phyloP scores from a whole-genome alignment of 2,329 filamentous ascomycete species.

The Penicillium freii region DNA sequence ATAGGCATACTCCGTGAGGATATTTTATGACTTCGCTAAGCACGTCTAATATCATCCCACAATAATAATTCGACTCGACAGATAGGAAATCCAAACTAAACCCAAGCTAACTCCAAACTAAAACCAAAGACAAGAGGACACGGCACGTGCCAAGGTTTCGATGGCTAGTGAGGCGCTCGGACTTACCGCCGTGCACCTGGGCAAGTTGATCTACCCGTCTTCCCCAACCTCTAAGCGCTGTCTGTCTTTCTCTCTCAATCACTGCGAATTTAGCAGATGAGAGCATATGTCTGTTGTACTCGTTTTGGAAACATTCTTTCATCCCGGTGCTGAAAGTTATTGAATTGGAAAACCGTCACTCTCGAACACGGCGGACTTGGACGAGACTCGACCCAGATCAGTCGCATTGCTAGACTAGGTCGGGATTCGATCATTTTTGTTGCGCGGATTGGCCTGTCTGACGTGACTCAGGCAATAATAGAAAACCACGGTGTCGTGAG shows the following conservation, averaged over 20 bases:
- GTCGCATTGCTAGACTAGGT: constrained; percentile 2
- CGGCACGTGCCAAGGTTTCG: constrained; percentile 7
- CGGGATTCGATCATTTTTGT: background rate
- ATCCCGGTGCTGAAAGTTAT: background rate
- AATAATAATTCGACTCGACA: background rate
- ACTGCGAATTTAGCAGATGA: background rate
- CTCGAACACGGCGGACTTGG: background rate
- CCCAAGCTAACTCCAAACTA: background rate
- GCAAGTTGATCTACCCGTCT: constrained; percentile 8
- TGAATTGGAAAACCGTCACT: background rate
- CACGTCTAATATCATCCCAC: background rate
- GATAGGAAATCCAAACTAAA: background rate
- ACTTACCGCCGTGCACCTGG: constrained; percentile 16
- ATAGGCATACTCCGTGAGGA: background rate
- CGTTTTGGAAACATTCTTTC: background rate
- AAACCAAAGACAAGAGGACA: background rate
- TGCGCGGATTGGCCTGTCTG: background rate
- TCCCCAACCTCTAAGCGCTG: constrained; percentile 19
- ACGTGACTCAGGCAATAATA: background rate
- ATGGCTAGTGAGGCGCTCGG: constrained; percentile 12
- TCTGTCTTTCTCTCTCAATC: background rate
- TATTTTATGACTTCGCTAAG: background rate
- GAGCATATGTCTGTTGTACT: background rate
- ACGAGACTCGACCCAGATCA: background rate
- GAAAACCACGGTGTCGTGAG: constrained; percentile 35